Evolutionary conservation across 257 asterid genomes (phyloP), one percentile per base, ranked within the genome.

Genomic region (Ilex asprella): DNA sequence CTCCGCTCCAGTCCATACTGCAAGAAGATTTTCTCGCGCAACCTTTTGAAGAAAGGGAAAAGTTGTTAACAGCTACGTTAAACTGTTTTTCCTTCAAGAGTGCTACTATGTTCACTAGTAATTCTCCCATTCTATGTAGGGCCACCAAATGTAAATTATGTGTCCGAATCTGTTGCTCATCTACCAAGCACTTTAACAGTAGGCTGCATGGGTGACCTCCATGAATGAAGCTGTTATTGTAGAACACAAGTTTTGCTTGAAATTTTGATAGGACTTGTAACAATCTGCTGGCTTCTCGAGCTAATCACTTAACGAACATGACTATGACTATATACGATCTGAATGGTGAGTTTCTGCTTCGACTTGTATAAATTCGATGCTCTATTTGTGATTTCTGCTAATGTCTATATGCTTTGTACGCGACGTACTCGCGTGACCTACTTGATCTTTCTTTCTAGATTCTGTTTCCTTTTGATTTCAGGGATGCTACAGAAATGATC

Each of bases 1-100:
- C 74, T 75, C 50, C 74, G 74, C 52, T 56, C 72, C 55, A 79
- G 64, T 72, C 84, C 84, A 47, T 72, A 69, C 68, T 71, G 84
- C 76, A 79, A 75, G 72, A 79, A 71, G 67, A 79, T 79, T 54
- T 79, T 79, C 70, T 68, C 84, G 10, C 72, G 69, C 39, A 73
- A 50, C 59, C 73, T 78, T 46, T 55, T 75, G 66, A 75, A 75
- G 67, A 75, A 78, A 73, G 68, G 76, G 27, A 21, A 21, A 21
- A 71, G 71, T 16, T 16, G 63, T 6, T 21, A 13, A 56, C 41
- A 53, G 14, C 29, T 49, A 35, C 31, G 32, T 39, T 60, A 57
- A 67, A 60, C 27, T 21, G 27, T 21, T 21, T 21, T 73, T 64
- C 58, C 67, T 59, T 21, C 6, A 12, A 30, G 31, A 63, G 62